Conservation (phyloP, 1,139 yeast species). For the Hanseniaspora uvarum region DNA sequence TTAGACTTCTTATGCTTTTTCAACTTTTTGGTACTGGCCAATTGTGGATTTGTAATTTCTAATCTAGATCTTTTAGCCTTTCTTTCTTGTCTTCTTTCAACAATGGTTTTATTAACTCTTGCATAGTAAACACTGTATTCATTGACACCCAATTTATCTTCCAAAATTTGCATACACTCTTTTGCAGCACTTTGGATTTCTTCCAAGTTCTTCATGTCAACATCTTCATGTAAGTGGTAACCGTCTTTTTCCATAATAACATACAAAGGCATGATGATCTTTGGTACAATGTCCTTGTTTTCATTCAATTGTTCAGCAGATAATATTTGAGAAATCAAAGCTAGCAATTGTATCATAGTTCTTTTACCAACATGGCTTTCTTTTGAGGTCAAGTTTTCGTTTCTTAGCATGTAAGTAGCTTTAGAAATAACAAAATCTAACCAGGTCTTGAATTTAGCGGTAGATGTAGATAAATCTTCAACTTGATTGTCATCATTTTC, state of each 20-base stretch:
- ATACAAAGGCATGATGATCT: conserved; percentile 51
- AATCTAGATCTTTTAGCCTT: conserved; percentile 64
- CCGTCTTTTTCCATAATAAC: conserved; percentile 41
- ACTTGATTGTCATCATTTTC: conserved; percentile 21
- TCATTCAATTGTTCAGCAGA: conserved; percentile 37
- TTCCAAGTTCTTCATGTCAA: conserved; percentile 26
- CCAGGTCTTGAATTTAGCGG: conserved; percentile 35
- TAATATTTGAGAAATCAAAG: conserved; percentile 47
- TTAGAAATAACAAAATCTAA: conserved; percentile 55
- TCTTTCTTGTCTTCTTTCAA: conserved; percentile 62
- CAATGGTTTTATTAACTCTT: conserved; percentile 50
- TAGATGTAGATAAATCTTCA: conserved; percentile 24
- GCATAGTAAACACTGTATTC: conserved; percentile 57
- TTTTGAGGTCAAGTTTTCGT: conserved; percentile 42
- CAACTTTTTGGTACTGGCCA: conserved; percentile 64
- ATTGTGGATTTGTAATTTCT: conserved; percentile 70
- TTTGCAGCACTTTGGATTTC: conserved; percentile 51
- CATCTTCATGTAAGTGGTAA: conserved; percentile 29
- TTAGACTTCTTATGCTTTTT: conserved; percentile 65
- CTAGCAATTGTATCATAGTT: conserved; percentile 51
- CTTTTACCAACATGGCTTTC: conserved; percentile 53
- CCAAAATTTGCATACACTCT: conserved; percentile 62
- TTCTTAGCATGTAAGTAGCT: conserved; percentile 54
- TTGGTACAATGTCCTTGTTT: conserved; percentile 20
- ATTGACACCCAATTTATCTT: conserved; percentile 61